Evolutionary conservation across 495 filamentous ascomycete genomes (phyloP), one percentile per base, ranked within the genome.

Genomic region (Apiosordaria backusii): DNA sequence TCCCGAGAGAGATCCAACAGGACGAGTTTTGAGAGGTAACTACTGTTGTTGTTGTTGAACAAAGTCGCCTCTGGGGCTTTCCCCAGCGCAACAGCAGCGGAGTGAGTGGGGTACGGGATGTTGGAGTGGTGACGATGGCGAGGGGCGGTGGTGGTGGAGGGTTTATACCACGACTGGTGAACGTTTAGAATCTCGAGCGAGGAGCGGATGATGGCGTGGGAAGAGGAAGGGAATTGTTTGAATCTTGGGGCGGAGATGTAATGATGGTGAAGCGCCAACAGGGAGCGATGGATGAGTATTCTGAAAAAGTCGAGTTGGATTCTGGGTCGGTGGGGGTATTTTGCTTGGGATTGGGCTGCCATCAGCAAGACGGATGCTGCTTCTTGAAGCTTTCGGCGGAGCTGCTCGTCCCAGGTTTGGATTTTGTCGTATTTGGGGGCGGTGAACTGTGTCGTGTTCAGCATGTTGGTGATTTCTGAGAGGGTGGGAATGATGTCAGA

Each of bases 1-100:
- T 74, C 72, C 57, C 68, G 72, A 61, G 70, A 70, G 15, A 74
- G 24, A 50, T 72, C 68, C 19, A 67, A 26, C 15, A 74, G 9
- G 2, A 15, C 10, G 9, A 15, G 9, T 13, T 7, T 45, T 45
- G 35, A 18, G 35, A 7, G 35, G 35, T 45, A 15, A 15, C 9
- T 2, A n/a, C n/a, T n/a, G n/a, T n/a, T n/a, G n/a, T n/a, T n/a
- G n/a, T n/a, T n/a, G n/a, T n/a, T n/a, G n/a, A n/a, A n/a, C n/a
- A n/a, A n/a, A 15, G 9, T 2, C 9, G 9, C 35, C 35, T 45
- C 35, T 45, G 35, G 35, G 10, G 7, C 7, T 29, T 29, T 29
- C 27, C 27, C 27, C 27, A 45, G 35, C 3, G 35, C 35, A 13
- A 13, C 10, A n/a, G n/a, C n/a, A n/a, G n/a, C n/a, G n/a, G n/a